phyloP scores from a whole-genome alignment of 208 protist species.

The Trypanosoma avium region DNA sequence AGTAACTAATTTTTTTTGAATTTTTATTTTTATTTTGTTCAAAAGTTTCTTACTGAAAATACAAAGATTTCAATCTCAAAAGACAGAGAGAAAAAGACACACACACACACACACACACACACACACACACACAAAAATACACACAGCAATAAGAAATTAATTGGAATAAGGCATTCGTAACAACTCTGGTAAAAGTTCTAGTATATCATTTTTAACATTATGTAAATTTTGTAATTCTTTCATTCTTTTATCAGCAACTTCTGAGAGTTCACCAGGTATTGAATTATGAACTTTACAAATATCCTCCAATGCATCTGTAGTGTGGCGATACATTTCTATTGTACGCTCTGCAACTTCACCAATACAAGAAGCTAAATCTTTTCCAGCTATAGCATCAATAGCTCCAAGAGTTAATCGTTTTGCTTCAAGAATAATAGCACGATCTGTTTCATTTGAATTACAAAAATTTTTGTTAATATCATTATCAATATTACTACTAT shows the following conservation, averaged over 20 bases:
- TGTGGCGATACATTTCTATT: conserved; percentile 41
- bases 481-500: neutral
- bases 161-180: conserved; percentile 33
- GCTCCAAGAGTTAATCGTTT: conserved; percentile 56
- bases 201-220: conserved; percentile 34
- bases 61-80: neutral
- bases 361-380: conserved; percentile 42
- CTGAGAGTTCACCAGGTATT: neutral
- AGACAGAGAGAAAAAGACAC: neutral
- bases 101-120: neutral
- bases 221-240: conserved; percentile 35
- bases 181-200: conserved; percentile 37
- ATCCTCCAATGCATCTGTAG: conserved; percentile 23
- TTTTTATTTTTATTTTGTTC: conserved; percentile 5
- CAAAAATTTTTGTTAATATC: neutral
- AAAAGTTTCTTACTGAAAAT: too few species aligned
- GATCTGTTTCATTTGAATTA: conserved; percentile 30
- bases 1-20: neutral
- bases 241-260: conserved; percentile 21
- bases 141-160: neutral
- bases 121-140: neutral
- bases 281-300: neutral
- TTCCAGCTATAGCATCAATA: conserved; percentile 58
- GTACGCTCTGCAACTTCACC: conserved; percentile 55
- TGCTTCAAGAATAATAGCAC: conserved; percentile 50